Base-by-base conservation (phyloP, 2,329 filamentous ascomycete species). In the Ceratocystis colombiana region DNA sequence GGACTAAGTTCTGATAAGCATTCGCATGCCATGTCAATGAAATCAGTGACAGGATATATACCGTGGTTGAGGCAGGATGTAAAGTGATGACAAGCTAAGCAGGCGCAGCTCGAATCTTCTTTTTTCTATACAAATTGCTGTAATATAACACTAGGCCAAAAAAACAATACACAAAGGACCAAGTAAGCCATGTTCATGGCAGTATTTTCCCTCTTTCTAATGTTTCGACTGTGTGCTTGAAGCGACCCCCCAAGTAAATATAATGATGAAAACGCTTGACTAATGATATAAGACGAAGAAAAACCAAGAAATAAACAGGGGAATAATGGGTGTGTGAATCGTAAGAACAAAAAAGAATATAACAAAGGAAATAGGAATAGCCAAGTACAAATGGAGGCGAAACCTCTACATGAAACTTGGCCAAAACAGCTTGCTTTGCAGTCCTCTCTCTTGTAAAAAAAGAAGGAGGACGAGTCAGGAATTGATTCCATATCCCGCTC, bases 221-320 rank as follows among this genome's bases (percentile, higher is more conserved):
- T 41, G 37, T 15, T 41, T 8, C 37, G 10, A 41, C 37, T 8
- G 12, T 41, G 37, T 41, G 37, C 37, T 15, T 41, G 10, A 41
- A 41, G 37, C 8, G 37, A 41, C 37, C 10, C 22, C 22, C 17
- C 17, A 65, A 62, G 48, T 22, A 2, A 64, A 61, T 48, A 20
- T 61, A 64, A 61, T 41, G 12, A 64, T 50, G 33, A 10, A 55
- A 64, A 62, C 41, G 61, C 61, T 41, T 48, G 37, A 62, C 45
- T 30, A 22, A 48, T 46, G 33, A 30, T 61, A 20, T 41, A 12
- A 41, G 10, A 61, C 28, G 30, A 64, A 41, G n/a, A 46, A 61
- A 65, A 48, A 65, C 15, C 28, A 61, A 57, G 30, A 65, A 62
- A 53, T 30, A 61, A 65, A 67, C 28, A 37, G 25, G 20, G 65